Evolutionary conservation across 2,329 filamentous ascomycete genomes (phyloP).

Genomic region (Cladosporium sp.): DNA sequence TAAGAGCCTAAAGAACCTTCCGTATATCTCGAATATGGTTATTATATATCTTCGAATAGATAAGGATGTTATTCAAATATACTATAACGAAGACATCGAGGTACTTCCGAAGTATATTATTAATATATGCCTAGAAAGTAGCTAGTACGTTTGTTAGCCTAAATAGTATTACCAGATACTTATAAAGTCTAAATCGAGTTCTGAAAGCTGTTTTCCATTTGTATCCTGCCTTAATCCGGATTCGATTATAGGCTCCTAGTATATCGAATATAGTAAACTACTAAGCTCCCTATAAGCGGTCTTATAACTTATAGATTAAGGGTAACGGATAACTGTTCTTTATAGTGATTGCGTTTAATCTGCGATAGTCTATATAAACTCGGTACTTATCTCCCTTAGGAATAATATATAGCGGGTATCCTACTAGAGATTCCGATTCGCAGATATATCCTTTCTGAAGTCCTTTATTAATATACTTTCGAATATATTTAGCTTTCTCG

Average conservation of each 20-base stretch:
- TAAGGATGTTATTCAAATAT: constrained; percentile 25
- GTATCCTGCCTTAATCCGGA: neutral
- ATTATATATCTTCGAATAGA: constrained; percentile 17
- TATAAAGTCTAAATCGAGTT: constrained; percentile 30
- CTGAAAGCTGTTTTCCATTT: constrained; percentile 23
- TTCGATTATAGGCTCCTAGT: neutral
- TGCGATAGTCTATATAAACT: neutral
- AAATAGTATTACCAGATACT: constrained; percentile 35
- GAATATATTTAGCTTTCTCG: neutral
- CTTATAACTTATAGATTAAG: neutral
- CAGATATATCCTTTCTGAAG: neutral
- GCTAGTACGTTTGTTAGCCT: constrained; percentile 11
- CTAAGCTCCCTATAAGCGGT: neutral
- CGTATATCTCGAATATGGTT: constrained; percentile 6
- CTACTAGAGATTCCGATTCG: neutral
- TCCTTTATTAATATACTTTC: neutral
- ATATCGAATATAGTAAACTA: constrained; percentile 1
- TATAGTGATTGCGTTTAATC: neutral
- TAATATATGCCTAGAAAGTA: constrained; percentile 15
- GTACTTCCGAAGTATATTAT: constrained; percentile 19
- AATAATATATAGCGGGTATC: neutral
- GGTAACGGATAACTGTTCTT: constrained; percentile 8
- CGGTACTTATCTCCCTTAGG: neutral
- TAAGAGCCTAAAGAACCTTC: neutral
- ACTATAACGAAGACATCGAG: constrained; percentile 22